Evolutionary conservation across 768 basidiomycete species (phyloP), one percentile per base, ranked within the genome.

Genomic region (Tylopilus balloui): DNA sequence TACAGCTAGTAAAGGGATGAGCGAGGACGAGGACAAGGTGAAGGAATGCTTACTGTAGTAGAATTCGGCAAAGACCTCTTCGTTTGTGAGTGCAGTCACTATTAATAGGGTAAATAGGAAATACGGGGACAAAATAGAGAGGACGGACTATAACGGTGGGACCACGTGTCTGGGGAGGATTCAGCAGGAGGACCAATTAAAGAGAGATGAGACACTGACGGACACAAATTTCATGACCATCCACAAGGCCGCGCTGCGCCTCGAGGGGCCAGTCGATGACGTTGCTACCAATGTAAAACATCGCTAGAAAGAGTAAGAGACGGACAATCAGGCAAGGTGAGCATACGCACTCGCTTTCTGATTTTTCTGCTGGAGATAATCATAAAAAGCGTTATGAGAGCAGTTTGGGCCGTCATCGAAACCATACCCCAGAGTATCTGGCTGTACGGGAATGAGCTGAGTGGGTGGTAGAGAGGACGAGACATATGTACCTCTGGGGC

Each of bases 21-120:
- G 61, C 20, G 29, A 36, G 4, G 42, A n/a, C n/a, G n/a, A n/a
- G 24, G 4, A 0, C 9, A 6, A 17, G 13, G 20, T 15, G 6
- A 32, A n/a, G n/a, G 6, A 6, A 45, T 10, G 65, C 79, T 29
- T n/a, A 27, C 25, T 27, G 25, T 27, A 27, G 25, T 27, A 27
- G 15, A 92, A 71, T 64, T 91, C 88, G 4, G 87, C 87, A 49
- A 89, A 87, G 4, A 80, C 84, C 52, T 84, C 69, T 55, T 79
- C 70, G 60, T 81, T 89, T 9, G 74, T 66, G 35, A 84, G 71
- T 2, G 78, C 59, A 0, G 84, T 84, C 78, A 77, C 80, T 81
- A 48, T 1, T 41, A 6, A 11, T 12, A 25, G 40, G 27, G 31
- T 48, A 20, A 54, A 41, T 15, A 31, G 19, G n/a, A 1, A 11